Percentiles rank a stretch among this genome's conserved stretches.
Conservation (phyloP, 495 filamentous ascomycete genomes). For the Lasiosphaeris hirsuta region DNA sequence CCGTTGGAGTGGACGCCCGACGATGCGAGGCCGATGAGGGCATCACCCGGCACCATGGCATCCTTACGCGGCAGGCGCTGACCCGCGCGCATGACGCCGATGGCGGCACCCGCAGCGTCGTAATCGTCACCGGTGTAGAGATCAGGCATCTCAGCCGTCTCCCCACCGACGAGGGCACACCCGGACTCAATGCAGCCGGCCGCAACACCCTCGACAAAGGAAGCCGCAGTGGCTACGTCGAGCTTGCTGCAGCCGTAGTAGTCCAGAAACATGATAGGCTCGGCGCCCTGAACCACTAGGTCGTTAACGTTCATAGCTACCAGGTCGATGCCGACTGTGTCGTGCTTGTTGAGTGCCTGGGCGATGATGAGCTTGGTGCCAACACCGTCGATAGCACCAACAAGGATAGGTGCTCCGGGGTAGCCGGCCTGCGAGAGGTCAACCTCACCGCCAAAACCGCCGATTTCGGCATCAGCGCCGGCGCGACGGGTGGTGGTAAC, state of each 20-base stretch:
- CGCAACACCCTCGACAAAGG: constrained; percentile 84
- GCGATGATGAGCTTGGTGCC: constrained; percentile 97
- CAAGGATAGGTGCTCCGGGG: constrained; percentile 67
- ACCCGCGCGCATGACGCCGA: constrained; percentile 71
- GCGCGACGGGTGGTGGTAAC: constrained; percentile 76
- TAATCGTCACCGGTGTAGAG: constrained; percentile 82
- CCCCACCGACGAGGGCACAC: constrained; percentile 89
- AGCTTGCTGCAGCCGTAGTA: constrained; percentile 90
- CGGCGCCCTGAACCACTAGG: constrained; percentile 89
- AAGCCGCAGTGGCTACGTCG: constrained; percentile 67
- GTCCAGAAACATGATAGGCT: constrained; percentile 92
- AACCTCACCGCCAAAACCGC: constrained; percentile 90
- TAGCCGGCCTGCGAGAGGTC: constrained; percentile 77
- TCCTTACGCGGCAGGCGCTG: constrained; percentile 70
- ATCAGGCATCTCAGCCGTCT: constrained; percentile 97
- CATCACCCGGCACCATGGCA: constrained; percentile 75
- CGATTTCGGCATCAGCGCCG: constrained; percentile 86
- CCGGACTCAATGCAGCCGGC: constrained; percentile 75
- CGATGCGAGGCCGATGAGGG: constrained; percentile 77
- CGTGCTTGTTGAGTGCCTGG: constrained; percentile 79
- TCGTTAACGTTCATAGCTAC: constrained; percentile 99
- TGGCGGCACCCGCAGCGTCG: constrained; percentile 83
- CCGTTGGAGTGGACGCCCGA: constrained; percentile 92
- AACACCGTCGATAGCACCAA: constrained; percentile 91
- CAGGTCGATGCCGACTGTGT: constrained; percentile 90